Conservation (phyloP, 768 basidiomycete species). For the Hemileccinum impolitum region DNA sequence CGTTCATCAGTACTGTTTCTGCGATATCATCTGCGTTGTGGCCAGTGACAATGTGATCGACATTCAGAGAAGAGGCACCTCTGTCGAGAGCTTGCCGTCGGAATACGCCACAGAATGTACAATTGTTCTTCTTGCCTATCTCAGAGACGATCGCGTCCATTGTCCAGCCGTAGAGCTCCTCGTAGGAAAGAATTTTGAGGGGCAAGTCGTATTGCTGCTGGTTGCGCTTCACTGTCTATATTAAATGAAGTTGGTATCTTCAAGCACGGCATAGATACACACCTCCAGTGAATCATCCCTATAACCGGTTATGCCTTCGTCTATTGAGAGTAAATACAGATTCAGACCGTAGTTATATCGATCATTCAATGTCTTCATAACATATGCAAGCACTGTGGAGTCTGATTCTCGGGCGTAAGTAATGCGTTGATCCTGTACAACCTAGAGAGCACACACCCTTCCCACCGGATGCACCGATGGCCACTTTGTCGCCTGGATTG, state of each 20-base stretch:
- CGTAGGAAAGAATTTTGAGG: conserved; percentile 92
- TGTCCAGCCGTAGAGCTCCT: conserved; percentile 98
- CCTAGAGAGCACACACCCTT: conserved; percentile 61
- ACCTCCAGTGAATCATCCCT: conserved; percentile 97
- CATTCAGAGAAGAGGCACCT: conserved; percentile 82
- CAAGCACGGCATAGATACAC: conserved; percentile 9
- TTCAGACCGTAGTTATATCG: conserved; percentile 91
- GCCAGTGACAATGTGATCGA: conserved; percentile 97
- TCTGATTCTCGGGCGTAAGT: conserved; percentile 46
- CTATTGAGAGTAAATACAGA: conserved; percentile 90
- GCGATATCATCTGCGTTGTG: conserved; percentile 99
- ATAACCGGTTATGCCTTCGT: conserved; percentile 98
- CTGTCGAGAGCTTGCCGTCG: conserved; percentile 94
- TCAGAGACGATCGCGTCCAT: conserved; percentile 97
- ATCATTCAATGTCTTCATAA: conserved; percentile 94
- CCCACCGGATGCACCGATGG: conserved; percentile 97
- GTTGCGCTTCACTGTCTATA: conserved; percentile 94
- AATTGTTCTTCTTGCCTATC: conserved; percentile 96
- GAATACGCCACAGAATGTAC: conserved; percentile 99
- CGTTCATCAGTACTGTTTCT: conserved; percentile 98
- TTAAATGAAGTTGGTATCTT: not conserved
- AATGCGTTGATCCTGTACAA: not conserved
- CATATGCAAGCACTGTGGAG: conserved; percentile 95
- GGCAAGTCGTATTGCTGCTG: conserved; percentile 94
- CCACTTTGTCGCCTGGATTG: conserved; percentile 85